A percentile compares a stretch with the other conserved stretches of the same genome.
Evolutionary conservation across 2,329 filamentous ascomycete genomes (phyloP).

Genomic region (Rosellinia necatrix): DNA sequence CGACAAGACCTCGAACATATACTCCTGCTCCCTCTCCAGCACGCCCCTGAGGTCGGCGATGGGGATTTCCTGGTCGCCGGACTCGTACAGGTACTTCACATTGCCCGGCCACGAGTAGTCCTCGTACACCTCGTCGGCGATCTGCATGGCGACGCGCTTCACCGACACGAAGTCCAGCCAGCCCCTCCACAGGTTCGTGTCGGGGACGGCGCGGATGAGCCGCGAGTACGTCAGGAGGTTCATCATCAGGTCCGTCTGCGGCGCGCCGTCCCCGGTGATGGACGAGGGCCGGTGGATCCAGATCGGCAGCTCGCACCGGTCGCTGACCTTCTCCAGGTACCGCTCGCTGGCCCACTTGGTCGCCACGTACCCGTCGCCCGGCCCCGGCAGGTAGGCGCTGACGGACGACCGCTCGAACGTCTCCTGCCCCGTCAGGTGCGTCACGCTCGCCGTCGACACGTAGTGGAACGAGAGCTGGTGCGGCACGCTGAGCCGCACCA

Average conservation of each 20-base stretch:
- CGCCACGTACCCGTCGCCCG: slow-evolving; percentile 40
- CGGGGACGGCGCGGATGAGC: slow-evolving; percentile 4
- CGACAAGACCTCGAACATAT: slow-evolving; percentile 1
- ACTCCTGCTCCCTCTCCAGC: slow-evolving; percentile 14
- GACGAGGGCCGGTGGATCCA: slow-evolving; percentile 21
- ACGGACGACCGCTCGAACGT: slow-evolving; percentile 53
- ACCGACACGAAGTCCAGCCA: slow-evolving; percentile 23
- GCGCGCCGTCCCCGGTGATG: slow-evolving; percentile 10
- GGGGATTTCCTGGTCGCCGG: slow-evolving; percentile 13
- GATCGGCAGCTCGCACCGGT: slow-evolving; percentile 14
- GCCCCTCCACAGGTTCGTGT: slow-evolving; percentile 13
- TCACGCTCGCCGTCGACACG: slow-evolving; percentile 17
- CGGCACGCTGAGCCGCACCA: neutral
- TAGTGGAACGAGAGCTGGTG: slow-evolving; percentile 23
- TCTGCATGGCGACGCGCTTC: slow-evolving; percentile 13
- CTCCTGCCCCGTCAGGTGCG: slow-evolving; percentile 40
- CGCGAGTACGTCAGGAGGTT: slow-evolving; percentile 11
- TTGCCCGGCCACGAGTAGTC: slow-evolving; percentile 23
- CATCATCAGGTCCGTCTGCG: slow-evolving; percentile 10
- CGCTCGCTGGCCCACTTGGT: slow-evolving; percentile 44
- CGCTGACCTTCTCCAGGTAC: slow-evolving; percentile 37
- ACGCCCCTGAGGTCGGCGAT: slow-evolving; percentile 16
- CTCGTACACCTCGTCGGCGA: slow-evolving; percentile 23
- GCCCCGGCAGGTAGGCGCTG: slow-evolving; percentile 41
- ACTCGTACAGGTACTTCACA: slow-evolving; percentile 23